A percentile compares a stretch with the other conserved stretches of the same genome.
phyloP scores from a whole-genome alignment of 78 protist species.

The Corallochytrium limacisporum region DNA sequence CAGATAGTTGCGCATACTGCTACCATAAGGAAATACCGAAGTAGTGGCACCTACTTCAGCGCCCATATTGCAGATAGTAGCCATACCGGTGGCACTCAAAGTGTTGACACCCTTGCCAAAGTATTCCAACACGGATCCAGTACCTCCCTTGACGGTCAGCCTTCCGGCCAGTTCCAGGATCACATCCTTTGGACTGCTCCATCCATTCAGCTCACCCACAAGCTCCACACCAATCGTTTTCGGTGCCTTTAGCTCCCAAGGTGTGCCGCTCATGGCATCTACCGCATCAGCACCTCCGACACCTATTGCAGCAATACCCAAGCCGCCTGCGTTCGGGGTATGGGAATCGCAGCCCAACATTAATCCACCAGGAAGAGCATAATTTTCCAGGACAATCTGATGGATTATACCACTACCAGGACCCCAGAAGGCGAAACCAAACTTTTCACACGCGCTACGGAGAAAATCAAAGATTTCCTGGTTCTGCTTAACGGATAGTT shows the following conservation, averaged over 20 bases:
- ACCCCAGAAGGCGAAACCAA: slow-evolving; percentile 66
- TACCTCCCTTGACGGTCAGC: slow-evolving; percentile 53
- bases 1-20: slow-evolving; percentile 56
- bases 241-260: slow-evolving; percentile 88
- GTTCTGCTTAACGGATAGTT: slow-evolving; percentile 27
- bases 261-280: slow-evolving; percentile 69
- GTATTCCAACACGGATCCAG: slow-evolving; percentile 79
- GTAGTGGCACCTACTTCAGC: slow-evolving; percentile 89
- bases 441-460: slow-evolving; percentile 9
- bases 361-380: slow-evolving; percentile 84
- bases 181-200: slow-evolving; percentile 81
- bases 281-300: slow-evolving; percentile 93
- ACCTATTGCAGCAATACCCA: slow-evolving; percentile 72
- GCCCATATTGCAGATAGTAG: slow-evolving; percentile 92
- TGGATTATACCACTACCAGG: slow-evolving; percentile 84
- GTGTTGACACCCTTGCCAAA: slow-evolving; percentile 77
- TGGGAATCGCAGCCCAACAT: slow-evolving; percentile 67
- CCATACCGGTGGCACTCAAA: slow-evolving; percentile 79
- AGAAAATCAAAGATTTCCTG: slow-evolving; percentile 77
- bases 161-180: slow-evolving; percentile 70
- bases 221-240: slow-evolving; percentile 73
- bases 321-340: slow-evolving; percentile 66
- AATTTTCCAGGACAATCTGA: slow-evolving; percentile 86
- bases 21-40: slow-evolving; percentile 77
- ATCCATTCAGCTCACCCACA: slow-evolving; percentile 10